Evolutionary conservation across 805 yeast species (phyloP).

Genomic region (Candida succiphila): DNA sequence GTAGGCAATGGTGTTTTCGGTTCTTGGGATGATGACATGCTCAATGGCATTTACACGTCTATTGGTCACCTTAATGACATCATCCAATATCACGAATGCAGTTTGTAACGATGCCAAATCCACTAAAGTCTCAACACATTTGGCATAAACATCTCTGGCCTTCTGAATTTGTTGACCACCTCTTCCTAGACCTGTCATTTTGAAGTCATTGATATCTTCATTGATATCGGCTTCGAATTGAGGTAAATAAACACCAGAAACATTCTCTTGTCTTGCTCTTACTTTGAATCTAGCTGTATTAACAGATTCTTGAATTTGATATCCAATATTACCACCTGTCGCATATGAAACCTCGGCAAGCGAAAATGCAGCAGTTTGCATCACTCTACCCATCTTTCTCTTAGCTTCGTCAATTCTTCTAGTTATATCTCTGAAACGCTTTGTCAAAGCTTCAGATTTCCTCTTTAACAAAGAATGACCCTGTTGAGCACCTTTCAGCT

Average conservation of each 20-base stretch:
- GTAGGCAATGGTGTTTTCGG: constrained; percentile 86
- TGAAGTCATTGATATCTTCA: constrained; percentile 84
- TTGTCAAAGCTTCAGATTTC: constrained; percentile 94
- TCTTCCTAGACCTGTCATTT: constrained; percentile 92
- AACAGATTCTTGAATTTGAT: constrained; percentile 92
- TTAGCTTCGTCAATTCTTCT: constrained; percentile 90
- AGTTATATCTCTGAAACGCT: constrained; percentile 92
- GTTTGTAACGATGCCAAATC: constrained; percentile 95
- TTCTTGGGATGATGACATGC: constrained; percentile 95
- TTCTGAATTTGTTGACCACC: constrained; percentile 98
- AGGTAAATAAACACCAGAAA: constrained; percentile 90
- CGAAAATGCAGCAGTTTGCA: constrained; percentile 97
- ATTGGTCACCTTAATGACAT: constrained; percentile 94
- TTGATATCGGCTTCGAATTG: constrained; percentile 82
- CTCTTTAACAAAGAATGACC: constrained; percentile 91
- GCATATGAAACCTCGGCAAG: constrained; percentile 96
- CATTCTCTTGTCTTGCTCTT: constrained; percentile 89
- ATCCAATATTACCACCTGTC: constrained; percentile 91
- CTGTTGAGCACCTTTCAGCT: constrained; percentile 94
- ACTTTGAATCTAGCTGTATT: constrained; percentile 86
- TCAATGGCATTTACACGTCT: constrained; percentile 98
- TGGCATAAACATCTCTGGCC: constrained; percentile 87
- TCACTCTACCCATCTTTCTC: constrained; percentile 94
- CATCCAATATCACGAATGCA: constrained; percentile 92
- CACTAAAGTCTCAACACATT: constrained; percentile 94